phyloP scores from a whole-genome alignment of 371 early-diverging fungal species.

The Haplosporangium sp. region DNA sequence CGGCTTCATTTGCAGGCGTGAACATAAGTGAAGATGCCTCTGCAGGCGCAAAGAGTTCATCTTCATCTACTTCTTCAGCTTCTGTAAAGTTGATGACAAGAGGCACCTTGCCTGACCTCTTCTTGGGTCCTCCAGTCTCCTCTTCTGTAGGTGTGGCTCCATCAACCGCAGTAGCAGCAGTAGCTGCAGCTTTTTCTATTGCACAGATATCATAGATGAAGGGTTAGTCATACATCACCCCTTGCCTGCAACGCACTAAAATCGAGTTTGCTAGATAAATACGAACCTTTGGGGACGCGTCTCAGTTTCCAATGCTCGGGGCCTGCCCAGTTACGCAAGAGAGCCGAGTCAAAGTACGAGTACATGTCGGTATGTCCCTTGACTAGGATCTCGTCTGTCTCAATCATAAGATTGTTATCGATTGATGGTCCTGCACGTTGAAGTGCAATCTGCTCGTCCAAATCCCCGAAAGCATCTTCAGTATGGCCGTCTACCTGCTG shows the following conservation, averaged over 20 bases:
- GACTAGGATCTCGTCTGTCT: slow-evolving; percentile 59
- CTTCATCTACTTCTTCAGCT: slow-evolving; percentile 64
- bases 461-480: slow-evolving; percentile 56
- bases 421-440: slow-evolving; percentile 42
- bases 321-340: slow-evolving; percentile 92
- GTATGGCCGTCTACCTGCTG: slow-evolving; percentile 22
- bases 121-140: slow-evolving; percentile 46
- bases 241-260: neutral
- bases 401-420: slow-evolving; percentile 59
- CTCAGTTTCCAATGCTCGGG: slow-evolving; percentile 93
- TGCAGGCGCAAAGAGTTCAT: slow-evolving; percentile 77
- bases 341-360: slow-evolving; percentile 89
- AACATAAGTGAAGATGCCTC: slow-evolving; percentile 62
- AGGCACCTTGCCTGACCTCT: slow-evolving; percentile 42
- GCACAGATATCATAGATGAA: neutral
- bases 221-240: no score
- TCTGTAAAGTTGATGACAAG: slow-evolving; percentile 71
- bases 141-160: slow-evolving; percentile 19
- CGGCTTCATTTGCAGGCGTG: slow-evolving; percentile 59
- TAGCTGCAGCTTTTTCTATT: slow-evolving; percentile 38
- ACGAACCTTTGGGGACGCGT: slow-evolving; percentile 59
- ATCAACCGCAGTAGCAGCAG: slow-evolving; percentile 1
- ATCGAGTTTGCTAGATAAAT: neutral
- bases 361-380: slow-evolving; percentile 76
- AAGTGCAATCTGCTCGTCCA: slow-evolving; percentile 50